Evolutionary conservation across 2,329 filamentous ascomycete genomes (phyloP), one percentile per base, ranked within the genome.

Genomic region (Penicillium sp.): DNA sequence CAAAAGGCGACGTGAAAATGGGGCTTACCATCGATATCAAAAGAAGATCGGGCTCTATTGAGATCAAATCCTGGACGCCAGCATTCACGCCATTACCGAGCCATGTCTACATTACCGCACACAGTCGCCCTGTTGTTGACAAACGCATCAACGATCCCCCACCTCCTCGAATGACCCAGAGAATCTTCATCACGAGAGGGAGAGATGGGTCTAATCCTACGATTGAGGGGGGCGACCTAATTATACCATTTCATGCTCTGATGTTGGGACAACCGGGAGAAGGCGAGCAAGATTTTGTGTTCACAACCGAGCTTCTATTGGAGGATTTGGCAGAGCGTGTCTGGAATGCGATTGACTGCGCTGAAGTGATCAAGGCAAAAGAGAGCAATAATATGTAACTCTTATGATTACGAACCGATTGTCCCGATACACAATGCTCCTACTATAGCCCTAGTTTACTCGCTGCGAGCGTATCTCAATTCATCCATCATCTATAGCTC

Each of bases 1-100:
- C 20, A 20, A 20, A 20, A 20, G 20, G 20, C 20, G 20, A 20
- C 20, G 20, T 20, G 20, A 20, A 20, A 20, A 20, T 20, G 20
- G 20, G 20, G 20, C 20, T 20, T 20, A 20, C 20, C 20, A 20
- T 20, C 20, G 20, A 20, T 20, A 20, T 20, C 20, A 20, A 5
- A 28, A 45, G 48, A 49, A n/a, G 11, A 50, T 52, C 59, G 2
- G 59, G 55, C 55, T 41, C 17, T 38, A 61, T 61, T 39, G 55
- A 61, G 38, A 58, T 60, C 48, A 52, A 35, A 49, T 60, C 54
- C 14, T 56, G 58, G 54, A 42, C 38, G 5, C 58, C 58, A 38
- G 48, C 25, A 50, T 49, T 57, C 22, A n/a, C 17, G 5, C 28
- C 28, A 20, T 47, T 34, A 12, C 31, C 5, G 3, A 8, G 14